Conservation (phyloP, 441 rosid species). For the Brassica hybrid region DNA sequence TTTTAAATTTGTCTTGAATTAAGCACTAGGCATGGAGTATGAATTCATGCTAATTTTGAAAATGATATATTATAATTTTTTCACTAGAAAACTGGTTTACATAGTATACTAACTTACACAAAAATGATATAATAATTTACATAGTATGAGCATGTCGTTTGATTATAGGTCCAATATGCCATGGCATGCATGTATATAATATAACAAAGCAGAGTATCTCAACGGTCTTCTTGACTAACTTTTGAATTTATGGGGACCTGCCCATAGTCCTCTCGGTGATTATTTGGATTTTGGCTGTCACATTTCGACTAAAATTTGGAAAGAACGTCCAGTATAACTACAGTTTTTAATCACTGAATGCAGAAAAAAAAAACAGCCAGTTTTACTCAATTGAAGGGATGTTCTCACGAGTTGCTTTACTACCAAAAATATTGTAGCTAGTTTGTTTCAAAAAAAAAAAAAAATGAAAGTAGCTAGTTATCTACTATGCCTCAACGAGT, state of each 20-base stretch:
- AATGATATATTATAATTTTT: no score
- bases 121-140: background rate
- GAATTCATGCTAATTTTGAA: background rate
- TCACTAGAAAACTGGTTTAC: background rate
- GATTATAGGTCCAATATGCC: background rate
- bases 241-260: conserved; percentile 25
- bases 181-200: background rate
- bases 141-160: conserved; percentile 15
- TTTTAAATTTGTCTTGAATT: background rate
- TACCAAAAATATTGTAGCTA: background rate
- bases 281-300: conserved; percentile 29
- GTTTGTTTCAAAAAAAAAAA: background rate
- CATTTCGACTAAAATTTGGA: conserved; percentile 6
- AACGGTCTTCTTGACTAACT: conserved; percentile 8
- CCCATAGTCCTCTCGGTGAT: conserved; percentile 27
- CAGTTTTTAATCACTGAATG: conserved; percentile 21
- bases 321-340: conserved; percentile 12
- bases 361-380: background rate
- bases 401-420: conserved; percentile 19
- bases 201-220: conserved; percentile 13
- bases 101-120: background rate
- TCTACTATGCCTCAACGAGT: background rate
- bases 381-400: conserved; percentile 14
- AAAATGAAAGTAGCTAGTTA: conserved; percentile 3
- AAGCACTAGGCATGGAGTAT: background rate